Evolutionary conservation across 768 basidiomycete species (phyloP), one percentile per base, ranked within the genome.

Genomic region (Auricularia cornea): DNA sequence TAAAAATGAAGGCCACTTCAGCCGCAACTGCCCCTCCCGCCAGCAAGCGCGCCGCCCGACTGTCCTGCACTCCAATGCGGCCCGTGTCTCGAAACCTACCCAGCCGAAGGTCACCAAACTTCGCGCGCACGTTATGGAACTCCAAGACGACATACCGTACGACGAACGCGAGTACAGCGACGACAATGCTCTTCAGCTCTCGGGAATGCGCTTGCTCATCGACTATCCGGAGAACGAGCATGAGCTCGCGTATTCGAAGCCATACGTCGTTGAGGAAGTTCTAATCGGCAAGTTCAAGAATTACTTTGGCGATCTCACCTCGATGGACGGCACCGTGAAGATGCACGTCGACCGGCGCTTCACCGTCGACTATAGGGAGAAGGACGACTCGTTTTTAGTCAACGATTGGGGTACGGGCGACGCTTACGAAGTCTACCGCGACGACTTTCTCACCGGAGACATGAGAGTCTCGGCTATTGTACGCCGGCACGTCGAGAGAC

Each of bases 21-120:
- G 70, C 3, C 23, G 72, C 1, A 70, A 76, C 44, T 77, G 75
- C 54, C 73, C 73, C 11, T 44, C 68, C 23, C 65, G 63, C 1
- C 71, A 65, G 26, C 63, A 59, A 3, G 64, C 70, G 4, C 59
- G 51, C 2, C 62, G 23, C 16, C 44, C 44, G 3, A 18, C 20
- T 5, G 11, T 18, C 6, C 16, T 48, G 1, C 44, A 48, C 2
- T 23, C 23, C 1, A 48, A 20, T 1, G 16, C 44, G 10, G 44
- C 44, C 1, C 3, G 23, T 0, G 20, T 48, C 44, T 6, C 11
- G 6, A 48, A 38, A 38, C 35, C 35, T 8, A 1, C 2, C 2
- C 10, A 8, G 2, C 35, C 2, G 4, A 38, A 2, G 35, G 16
- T 38, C 35, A 38, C 8, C 10, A 2, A 8, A 2, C 8, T 38